phyloP scores from a whole-genome alignment of 2,329 filamentous ascomycete genomes.

The Leptodontidium sp. region DNA sequence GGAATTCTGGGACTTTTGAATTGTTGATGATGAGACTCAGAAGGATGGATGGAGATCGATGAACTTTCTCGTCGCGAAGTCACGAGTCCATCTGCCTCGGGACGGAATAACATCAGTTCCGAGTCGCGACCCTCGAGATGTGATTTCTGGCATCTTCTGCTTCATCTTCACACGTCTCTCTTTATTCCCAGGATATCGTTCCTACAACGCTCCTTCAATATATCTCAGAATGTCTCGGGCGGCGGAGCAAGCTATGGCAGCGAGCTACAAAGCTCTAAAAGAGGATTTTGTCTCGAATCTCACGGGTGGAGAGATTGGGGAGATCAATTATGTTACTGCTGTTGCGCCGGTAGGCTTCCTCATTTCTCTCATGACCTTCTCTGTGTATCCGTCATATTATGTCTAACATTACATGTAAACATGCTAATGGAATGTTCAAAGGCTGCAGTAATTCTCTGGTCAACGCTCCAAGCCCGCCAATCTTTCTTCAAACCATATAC shows the following conservation, averaged over 20 bases:
- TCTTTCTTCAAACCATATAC: slow-evolving; percentile 84
- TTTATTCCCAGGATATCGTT: slow-evolving; percentile 16
- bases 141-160: slow-evolving; percentile 39
- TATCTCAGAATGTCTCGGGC: slow-evolving; percentile 41
- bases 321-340: slow-evolving; percentile 87
- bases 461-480: slow-evolving; percentile 82
- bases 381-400: background rate
- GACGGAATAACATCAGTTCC: background rate
- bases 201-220: slow-evolving; percentile 9
- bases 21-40: background rate
- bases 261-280: slow-evolving; percentile 88
- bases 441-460: slow-evolving; percentile 88
- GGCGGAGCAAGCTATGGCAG: slow-evolving; percentile 50
- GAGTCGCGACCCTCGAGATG: slow-evolving; percentile 7
- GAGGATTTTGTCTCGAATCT: slow-evolving; percentile 95
- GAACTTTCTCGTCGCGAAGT: background rate
- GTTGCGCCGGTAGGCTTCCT: slow-evolving; percentile 77
- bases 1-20: too few species aligned
- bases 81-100: background rate
- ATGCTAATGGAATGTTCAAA: slow-evolving; percentile 50
- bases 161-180: slow-evolving; percentile 9
- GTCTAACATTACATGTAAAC: background rate
- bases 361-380: background rate
- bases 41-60: too few species aligned
- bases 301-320: slow-evolving; percentile 80